Percentiles rank a stretch among this genome's conserved stretches.
phyloP scores from a whole-genome alignment of 2,329 filamentous ascomycete genomes.

The Ceratocystis harringtonii region DNA sequence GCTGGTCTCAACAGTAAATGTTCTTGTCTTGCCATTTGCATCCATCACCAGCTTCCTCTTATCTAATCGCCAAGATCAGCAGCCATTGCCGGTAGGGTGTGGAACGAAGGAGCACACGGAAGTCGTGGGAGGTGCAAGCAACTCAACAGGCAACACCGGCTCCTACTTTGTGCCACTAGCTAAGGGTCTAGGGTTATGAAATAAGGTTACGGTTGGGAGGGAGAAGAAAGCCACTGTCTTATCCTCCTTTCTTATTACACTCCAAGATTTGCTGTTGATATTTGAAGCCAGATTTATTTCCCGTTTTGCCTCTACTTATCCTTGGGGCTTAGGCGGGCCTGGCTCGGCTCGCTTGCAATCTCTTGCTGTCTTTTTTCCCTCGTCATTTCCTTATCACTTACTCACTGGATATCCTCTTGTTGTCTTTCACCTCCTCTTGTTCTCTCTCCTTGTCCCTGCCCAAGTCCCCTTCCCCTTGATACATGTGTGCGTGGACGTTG shows the following conservation, averaged over 20 bases:
- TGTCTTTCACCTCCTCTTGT: not conserved
- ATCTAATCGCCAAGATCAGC: too few relatives aligned
- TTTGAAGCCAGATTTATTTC: not conserved
- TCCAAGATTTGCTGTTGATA: not conserved
- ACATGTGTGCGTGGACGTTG: not conserved
- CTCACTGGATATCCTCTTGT: not conserved
- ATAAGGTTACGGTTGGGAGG: not conserved
- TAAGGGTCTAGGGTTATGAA: not conserved
- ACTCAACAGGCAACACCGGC: not conserved
- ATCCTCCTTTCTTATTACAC: not conserved
- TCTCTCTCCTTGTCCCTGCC: not conserved
- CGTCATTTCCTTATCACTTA: not conserved
- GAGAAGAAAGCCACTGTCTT: not conserved
- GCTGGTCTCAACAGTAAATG: too few relatives aligned
- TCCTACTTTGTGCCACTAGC: not conserved
- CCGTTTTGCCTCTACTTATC: too few relatives aligned
- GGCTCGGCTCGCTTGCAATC: too few relatives aligned
- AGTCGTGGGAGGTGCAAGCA: not conserved
- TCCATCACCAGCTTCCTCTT: too few relatives aligned
- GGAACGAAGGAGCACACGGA: not conserved
- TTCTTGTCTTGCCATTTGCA: too few relatives aligned
- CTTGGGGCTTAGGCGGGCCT: too few relatives aligned
- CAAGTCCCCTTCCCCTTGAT: not conserved
- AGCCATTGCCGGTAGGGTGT: not conserved
- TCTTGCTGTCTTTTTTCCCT: not conserved